Percentiles rank a stretch among this genome's conserved stretches.
phyloP scores from a whole-genome alignment of 371 early-diverging fungal genomes.

The Mucor mucedo region DNA sequence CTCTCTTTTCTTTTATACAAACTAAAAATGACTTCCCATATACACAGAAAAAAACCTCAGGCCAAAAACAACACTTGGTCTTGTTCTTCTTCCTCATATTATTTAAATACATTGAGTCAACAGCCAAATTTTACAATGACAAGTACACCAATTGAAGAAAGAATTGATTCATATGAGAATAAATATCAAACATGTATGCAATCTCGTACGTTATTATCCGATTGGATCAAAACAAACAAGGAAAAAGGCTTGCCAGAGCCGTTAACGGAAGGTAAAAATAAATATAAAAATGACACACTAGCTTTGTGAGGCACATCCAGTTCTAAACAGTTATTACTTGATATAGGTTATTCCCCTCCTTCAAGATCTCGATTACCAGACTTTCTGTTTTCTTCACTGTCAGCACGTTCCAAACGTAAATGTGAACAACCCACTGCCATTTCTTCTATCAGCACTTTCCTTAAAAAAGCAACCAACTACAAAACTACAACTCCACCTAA shows the following conservation, averaged over 20 bases:
- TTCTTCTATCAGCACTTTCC: slow-evolving; percentile 26
- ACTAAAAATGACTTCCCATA: neutral
- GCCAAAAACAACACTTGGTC: slow-evolving; percentile 16
- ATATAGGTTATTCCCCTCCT: neutral
- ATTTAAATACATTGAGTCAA: neutral
- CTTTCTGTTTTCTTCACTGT: slow-evolving; percentile 14
- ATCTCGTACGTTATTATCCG: slow-evolving; percentile 14
- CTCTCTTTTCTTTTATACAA: neutral
- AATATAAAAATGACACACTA: neutral
- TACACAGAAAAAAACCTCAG: neutral
- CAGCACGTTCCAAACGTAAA: slow-evolving; percentile 5
- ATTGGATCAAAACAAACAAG: slow-evolving; percentile 23
- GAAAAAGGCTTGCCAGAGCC: slow-evolving; percentile 12
- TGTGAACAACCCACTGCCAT: slow-evolving; percentile 14
- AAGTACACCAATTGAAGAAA: slow-evolving; percentile 13
- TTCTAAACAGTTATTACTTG: neutral
- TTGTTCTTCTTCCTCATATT: slow-evolving; percentile 2
- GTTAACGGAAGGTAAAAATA: slow-evolving; percentile 18
- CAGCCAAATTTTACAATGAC: neutral
- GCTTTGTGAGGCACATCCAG: too few relatives aligned
- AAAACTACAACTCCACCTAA: slow-evolving; percentile 1
- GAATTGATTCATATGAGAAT: slow-evolving; percentile 22
- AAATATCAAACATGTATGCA: slow-evolving; percentile 22
- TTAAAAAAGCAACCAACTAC: slow-evolving; percentile 26
- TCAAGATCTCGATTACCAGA: slow-evolving; percentile 18